Evolutionary conservation across 2,329 filamentous ascomycete genomes (phyloP).

Genomic region (Hyphodiscus sp.): DNA sequence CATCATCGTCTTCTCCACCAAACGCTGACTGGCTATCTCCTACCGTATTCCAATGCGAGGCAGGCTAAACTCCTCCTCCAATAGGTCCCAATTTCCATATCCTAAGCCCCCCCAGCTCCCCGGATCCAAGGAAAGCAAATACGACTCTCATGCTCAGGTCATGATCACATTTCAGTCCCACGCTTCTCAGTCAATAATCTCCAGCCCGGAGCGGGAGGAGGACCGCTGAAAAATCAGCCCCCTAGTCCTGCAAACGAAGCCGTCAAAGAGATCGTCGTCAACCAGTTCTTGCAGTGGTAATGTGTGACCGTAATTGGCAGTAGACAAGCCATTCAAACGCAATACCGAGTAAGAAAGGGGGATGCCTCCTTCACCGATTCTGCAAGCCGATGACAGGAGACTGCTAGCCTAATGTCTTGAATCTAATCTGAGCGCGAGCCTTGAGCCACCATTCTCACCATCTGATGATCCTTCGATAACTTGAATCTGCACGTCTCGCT

Average conservation of each 20-base stretch:
- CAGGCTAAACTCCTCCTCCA: not conserved
- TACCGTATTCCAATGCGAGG: no score
- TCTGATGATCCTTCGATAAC: not conserved
- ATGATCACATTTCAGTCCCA: not conserved
- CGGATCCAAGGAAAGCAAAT: no score
- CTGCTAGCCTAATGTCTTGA: not conserved
- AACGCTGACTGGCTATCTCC: not conserved
- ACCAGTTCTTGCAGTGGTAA: not conserved
- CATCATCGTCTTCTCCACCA: not conserved
- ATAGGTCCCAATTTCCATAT: not conserved
- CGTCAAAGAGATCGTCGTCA: slow-evolving; percentile 12
- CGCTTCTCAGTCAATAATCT: slow-evolving; percentile 2
- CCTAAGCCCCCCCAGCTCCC: not conserved
- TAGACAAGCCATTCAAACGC: not conserved
- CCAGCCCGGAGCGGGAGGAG: slow-evolving; percentile 1
- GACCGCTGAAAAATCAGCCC: slow-evolving; percentile 3
- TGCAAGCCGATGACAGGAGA: not conserved
- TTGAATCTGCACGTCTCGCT: not conserved
- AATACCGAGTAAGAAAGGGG: not conserved
- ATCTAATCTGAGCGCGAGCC: not conserved
- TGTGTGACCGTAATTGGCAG: slow-evolving; percentile 2
- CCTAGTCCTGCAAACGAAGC: slow-evolving; percentile 12
- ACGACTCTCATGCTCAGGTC: not conserved
- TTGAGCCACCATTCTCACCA: not conserved
- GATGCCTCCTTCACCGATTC: not conserved